These are phyloP conservation scores for Malbranchea cinnamomea DNA, from an alignment of 2,329 filamentous ascomycete species.

Conservation along the genomic window DNA sequence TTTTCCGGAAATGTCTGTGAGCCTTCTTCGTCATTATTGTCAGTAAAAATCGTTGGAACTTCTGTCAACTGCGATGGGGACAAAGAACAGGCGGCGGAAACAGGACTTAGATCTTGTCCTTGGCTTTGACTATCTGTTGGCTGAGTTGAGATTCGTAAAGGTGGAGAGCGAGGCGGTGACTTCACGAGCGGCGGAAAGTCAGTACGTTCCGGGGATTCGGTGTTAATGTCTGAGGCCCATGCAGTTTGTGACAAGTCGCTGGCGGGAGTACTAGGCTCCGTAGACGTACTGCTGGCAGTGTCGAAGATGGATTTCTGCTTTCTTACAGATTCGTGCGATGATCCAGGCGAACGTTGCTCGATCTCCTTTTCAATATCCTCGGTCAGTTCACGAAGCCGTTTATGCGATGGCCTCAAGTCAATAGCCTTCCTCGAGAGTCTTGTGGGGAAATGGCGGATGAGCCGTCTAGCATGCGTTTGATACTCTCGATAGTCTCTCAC, in stretches of 20 bases:
- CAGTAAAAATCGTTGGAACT: slow-evolving; percentile 14
- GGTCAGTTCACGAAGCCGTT: slow-evolving; percentile 19
- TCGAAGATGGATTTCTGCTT: slow-evolving; percentile 33
- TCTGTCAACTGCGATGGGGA: slow-evolving; percentile 12
- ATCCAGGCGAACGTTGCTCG: slow-evolving; percentile 25
- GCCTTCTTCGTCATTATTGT: slow-evolving; percentile 13
- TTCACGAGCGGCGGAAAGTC: no score
- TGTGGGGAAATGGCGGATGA: slow-evolving; percentile 26
- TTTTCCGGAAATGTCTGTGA: slow-evolving; percentile 19
- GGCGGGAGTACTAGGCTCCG: slow-evolving; percentile 23
- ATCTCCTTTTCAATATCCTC: slow-evolving; percentile 28
- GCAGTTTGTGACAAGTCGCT: slow-evolving; percentile 11
- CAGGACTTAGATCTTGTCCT: no score
- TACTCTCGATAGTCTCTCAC: slow-evolving; percentile 35
- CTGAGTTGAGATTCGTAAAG: slow-evolving; percentile 8
- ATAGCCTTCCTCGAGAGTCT: slow-evolving; percentile 15
- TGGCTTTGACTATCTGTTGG: neutral
- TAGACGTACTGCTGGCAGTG: slow-evolving; percentile 31
- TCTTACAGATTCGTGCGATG: slow-evolving; percentile 23
- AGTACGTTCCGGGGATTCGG: no score
- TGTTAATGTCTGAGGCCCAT: slow-evolving; percentile 13
- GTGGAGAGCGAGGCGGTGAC: slow-evolving; percentile 2
- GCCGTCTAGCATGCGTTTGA: slow-evolving; percentile 28
- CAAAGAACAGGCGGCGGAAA: no score
- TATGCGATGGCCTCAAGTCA: slow-evolving; percentile 22